phyloP scores from a whole-genome alignment of 75 land plant genomes.

The Cryptomeria japonica region DNA sequence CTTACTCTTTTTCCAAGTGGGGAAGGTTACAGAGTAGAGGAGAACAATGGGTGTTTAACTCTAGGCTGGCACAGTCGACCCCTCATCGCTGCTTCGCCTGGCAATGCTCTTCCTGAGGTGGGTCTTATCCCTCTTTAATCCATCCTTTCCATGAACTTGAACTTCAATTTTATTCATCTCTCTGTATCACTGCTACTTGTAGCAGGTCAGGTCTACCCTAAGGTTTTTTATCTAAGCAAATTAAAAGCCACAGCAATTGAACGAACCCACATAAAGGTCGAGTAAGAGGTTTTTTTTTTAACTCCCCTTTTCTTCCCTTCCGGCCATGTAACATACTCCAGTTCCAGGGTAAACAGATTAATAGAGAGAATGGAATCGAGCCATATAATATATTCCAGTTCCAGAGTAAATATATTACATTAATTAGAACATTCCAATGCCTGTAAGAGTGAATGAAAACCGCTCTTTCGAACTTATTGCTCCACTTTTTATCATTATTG shows the following conservation, averaged over 20 bases:
- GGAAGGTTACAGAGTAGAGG: conserved; percentile 81
- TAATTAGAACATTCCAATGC: neutral
- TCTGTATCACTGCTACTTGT: neutral
- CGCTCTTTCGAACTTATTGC: neutral
- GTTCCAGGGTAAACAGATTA: neutral
- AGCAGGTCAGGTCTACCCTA: neutral
- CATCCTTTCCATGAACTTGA: neutral
- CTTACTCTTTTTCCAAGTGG: conserved; percentile 65
- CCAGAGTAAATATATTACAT: neutral
- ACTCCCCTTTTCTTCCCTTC: neutral
- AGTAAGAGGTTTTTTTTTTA: neutral
- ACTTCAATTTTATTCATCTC: neutral
- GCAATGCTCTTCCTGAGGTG: conserved; percentile 20
- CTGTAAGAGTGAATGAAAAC: neutral
- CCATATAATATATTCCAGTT: neutral
- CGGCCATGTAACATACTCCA: neutral
- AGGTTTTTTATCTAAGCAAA: neutral
- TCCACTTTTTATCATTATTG: neutral
- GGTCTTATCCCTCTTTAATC: neutral
- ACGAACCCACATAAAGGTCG: neutral
- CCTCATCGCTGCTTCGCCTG: conserved; percentile 77
- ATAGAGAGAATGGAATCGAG: neutral
- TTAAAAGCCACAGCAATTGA: neutral
- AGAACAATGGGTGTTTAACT: conserved; percentile 66
- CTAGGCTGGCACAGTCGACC: conserved; percentile 90